A percentile compares a stretch with the other conserved stretches of the same genome.
phyloP scores from a whole-genome alignment of 352 stramenopile species.

The Pythium oligandrum region DNA sequence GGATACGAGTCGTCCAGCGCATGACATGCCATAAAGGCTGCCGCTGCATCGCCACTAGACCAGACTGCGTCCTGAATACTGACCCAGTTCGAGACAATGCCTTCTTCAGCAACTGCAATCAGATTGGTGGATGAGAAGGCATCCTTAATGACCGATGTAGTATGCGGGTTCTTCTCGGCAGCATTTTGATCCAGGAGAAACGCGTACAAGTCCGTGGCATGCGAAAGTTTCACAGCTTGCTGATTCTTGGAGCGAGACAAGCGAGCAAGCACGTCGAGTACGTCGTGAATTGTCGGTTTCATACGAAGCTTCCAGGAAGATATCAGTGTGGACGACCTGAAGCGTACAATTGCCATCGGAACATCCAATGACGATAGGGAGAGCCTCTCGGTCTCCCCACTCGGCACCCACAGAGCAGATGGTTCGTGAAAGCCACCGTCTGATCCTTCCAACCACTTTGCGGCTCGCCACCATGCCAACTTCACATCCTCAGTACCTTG shows the following conservation, averaged over 20 bases:
- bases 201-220: slow-evolving; percentile 12
- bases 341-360: no score
- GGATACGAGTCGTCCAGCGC: slow-evolving; percentile 51
- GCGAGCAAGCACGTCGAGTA: slow-evolving; percentile 1
- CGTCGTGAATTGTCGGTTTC: neutral
- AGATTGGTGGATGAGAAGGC: slow-evolving; percentile 12
- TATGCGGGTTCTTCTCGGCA: slow-evolving; percentile 3
- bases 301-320: neutral
- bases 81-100: neutral
- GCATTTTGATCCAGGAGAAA: slow-evolving; percentile 17
- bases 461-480: slow-evolving; percentile 13
- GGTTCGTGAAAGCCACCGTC: slow-evolving; percentile 12
- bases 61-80: slow-evolving; percentile 9
- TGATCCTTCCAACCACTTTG: slow-evolving; percentile 10
- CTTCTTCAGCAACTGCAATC: slow-evolving; percentile 3
- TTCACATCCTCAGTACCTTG: neutral
- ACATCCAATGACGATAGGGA: no score
- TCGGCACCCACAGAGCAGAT: slow-evolving; percentile 39
- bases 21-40: slow-evolving; percentile 20
- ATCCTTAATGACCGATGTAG: slow-evolving; percentile 5
- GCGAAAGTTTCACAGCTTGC: neutral
- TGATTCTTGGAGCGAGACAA: no score
- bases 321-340: no score
- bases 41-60: slow-evolving; percentile 10
- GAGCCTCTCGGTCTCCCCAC: no score